Evolutionary conservation across 371 early-diverging fungal genomes (phyloP).

Genomic region (Mortierella sp.): DNA sequence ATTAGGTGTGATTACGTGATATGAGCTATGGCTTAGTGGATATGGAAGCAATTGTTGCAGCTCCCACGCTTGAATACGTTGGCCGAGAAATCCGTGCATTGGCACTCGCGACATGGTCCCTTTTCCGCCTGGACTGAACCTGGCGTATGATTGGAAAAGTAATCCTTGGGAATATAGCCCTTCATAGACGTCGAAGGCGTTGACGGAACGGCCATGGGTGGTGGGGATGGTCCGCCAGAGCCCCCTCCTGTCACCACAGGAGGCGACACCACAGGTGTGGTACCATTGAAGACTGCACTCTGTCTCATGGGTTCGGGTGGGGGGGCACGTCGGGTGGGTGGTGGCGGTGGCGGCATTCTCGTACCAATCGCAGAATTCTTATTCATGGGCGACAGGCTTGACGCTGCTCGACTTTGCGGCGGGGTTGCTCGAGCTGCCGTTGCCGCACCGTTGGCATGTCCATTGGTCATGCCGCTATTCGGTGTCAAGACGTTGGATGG

Average conservation of each 20-base stretch:
- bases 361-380: slow-evolving; percentile 35
- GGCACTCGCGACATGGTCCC: slow-evolving; percentile 52
- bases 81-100: slow-evolving; percentile 47
- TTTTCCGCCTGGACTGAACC: slow-evolving; percentile 22
- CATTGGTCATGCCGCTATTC: slow-evolving; percentile 13
- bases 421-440: slow-evolving; percentile 41
- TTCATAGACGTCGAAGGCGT: slow-evolving; percentile 47
- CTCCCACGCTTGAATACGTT: slow-evolving; percentile 54
- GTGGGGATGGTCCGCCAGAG: slow-evolving; percentile 33
- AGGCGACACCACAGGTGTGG: slow-evolving; percentile 28
- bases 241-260: slow-evolving; percentile 19
- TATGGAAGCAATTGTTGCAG: slow-evolving; percentile 53
- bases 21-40: no score
- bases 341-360: slow-evolving; percentile 50
- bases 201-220: slow-evolving; percentile 37
- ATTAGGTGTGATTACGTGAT: no score
- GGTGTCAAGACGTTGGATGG: slow-evolving; percentile 11
- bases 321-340: slow-evolving; percentile 40
- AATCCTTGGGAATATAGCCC: slow-evolving; percentile 53
- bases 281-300: slow-evolving; percentile 30
- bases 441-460: slow-evolving; percentile 7
- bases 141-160: slow-evolving; percentile 43
- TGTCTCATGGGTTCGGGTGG: slow-evolving; percentile 42
- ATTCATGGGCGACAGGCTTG: slow-evolving; percentile 19
- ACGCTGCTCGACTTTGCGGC: slow-evolving; percentile 26